Conservation (phyloP, 345 rosid species). For the Camelina hispida region DNA sequence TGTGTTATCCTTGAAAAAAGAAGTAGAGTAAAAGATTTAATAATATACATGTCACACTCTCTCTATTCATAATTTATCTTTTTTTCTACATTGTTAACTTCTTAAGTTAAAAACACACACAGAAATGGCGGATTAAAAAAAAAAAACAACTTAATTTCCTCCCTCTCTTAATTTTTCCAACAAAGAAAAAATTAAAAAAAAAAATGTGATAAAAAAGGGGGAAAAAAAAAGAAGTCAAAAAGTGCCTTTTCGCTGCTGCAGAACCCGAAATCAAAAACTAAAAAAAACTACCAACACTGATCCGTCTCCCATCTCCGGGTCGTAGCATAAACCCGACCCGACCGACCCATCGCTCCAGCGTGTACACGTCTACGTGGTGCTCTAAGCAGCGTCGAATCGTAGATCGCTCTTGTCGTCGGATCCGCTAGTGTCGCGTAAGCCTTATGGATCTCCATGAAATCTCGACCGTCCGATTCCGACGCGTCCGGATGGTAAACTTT, state of each 20-base stretch:
- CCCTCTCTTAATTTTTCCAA: slow-evolving; percentile 27
- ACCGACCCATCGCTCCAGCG: slow-evolving; percentile 39
- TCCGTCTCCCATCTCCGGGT: slow-evolving; percentile 91
- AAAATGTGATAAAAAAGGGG: slow-evolving; percentile 21
- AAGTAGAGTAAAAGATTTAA: neutral
- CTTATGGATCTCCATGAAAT: slow-evolving; percentile 71
- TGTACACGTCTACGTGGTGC: slow-evolving; percentile 38
- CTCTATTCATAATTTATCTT: slow-evolving; percentile 9
- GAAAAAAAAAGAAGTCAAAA: slow-evolving; percentile 23
- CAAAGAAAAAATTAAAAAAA: neutral
- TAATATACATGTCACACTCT: slow-evolving; percentile 30
- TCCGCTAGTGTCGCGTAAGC: slow-evolving; percentile 79
- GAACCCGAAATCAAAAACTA: slow-evolving; percentile 20
- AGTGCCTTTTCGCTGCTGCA: slow-evolving; percentile 25
- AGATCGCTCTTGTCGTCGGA: slow-evolving; percentile 71
- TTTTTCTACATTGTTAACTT: slow-evolving; percentile 26
- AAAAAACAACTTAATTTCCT: slow-evolving; percentile 14
- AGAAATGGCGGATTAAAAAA: neutral
- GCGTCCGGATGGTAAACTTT: slow-evolving; percentile 71
- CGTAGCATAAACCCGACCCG: slow-evolving; percentile 40
- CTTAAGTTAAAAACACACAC: neutral
- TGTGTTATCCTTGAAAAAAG: neutral
- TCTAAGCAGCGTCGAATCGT: slow-evolving; percentile 64
- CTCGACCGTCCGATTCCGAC: slow-evolving; percentile 56
- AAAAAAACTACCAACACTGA: slow-evolving; percentile 75